phyloP scores from a whole-genome alignment of 805 yeast genomes.

The Hanseniaspora osmophila region DNA sequence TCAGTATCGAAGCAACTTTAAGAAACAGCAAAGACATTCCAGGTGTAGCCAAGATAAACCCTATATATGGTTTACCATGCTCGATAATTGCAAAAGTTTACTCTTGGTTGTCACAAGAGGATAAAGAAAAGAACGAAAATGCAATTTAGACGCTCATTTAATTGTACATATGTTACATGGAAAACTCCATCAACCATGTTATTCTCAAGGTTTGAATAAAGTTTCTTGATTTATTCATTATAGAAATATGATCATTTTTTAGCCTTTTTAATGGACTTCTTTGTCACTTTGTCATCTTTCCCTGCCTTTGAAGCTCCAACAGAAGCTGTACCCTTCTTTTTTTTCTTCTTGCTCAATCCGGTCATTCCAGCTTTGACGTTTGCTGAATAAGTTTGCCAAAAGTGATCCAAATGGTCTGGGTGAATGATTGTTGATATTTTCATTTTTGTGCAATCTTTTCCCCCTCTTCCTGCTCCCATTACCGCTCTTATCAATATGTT shows the following conservation, averaged over 20 bases:
- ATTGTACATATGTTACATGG: background rate
- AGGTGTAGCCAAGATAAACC: conserved; percentile 28
- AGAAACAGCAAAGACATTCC: background rate
- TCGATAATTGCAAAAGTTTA: conserved; percentile 21
- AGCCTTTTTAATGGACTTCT: background rate
- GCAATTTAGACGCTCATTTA: background rate
- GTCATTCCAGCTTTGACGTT: conserved; percentile 55
- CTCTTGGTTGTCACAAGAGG: conserved; percentile 4
- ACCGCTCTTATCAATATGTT: conserved; percentile 58
- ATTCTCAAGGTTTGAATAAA: too few species aligned
- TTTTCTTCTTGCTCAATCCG: conserved; percentile 73
- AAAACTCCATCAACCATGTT: too few species aligned
- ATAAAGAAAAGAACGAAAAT: background rate
- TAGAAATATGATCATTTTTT: background rate
- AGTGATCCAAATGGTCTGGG: conserved; percentile 43
- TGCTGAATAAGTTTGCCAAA: conserved; percentile 66
- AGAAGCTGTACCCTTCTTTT: conserved; percentile 37
- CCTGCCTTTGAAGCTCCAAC: background rate
- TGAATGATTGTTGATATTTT: conserved; percentile 65
- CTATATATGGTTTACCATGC: conserved; percentile 40
- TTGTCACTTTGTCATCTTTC: conserved; percentile 1
- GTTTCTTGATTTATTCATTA: too few species aligned
- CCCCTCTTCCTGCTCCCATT: conserved; percentile 38
- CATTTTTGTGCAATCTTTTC: conserved; percentile 25
- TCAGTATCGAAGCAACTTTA: background rate